Evolutionary conservation across 805 yeast species (phyloP).

Genomic region (Candida endomychidarum): DNA sequence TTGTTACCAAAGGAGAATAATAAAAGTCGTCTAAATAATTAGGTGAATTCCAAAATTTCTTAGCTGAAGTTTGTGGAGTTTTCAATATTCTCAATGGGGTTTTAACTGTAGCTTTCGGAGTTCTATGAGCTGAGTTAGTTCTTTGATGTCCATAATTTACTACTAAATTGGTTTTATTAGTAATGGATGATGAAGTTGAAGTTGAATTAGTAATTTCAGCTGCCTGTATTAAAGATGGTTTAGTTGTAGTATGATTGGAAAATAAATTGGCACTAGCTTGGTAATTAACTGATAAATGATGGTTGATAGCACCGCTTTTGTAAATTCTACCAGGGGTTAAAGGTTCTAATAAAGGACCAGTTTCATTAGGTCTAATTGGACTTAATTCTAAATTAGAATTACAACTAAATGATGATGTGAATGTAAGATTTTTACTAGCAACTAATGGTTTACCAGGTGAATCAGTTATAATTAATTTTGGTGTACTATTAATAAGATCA

Average conservation of each 20-base stretch:
- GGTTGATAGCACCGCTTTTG: slow-evolving; percentile 17
- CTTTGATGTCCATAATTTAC: slow-evolving; percentile 10
- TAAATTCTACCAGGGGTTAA: slow-evolving; percentile 48
- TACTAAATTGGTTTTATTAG: slow-evolving; percentile 6
- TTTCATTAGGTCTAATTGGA: slow-evolving; percentile 55
- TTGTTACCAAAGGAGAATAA: slow-evolving; percentile 40
- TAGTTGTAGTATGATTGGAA: slow-evolving; percentile 1
- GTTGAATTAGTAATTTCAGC: neutral
- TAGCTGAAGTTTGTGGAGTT: slow-evolving; percentile 45
- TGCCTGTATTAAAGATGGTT: slow-evolving; percentile 2
- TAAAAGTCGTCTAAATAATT: slow-evolving; percentile 67
- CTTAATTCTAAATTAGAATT: slow-evolving; percentile 63
- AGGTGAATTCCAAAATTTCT: slow-evolving; percentile 65
- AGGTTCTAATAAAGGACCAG: slow-evolving; percentile 68
- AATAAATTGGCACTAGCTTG: slow-evolving; percentile 8
- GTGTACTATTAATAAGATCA: slow-evolving; percentile 17
- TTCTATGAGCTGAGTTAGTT: slow-evolving; percentile 18
- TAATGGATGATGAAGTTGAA: neutral
- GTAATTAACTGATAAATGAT: slow-evolving; percentile 14
- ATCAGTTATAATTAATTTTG: slow-evolving; percentile 26
- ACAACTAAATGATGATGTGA: slow-evolving; percentile 67
- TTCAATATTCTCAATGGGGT: slow-evolving; percentile 38
- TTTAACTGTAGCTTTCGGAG: slow-evolving; percentile 33
- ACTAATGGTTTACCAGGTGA: slow-evolving; percentile 42
- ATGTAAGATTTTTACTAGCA: slow-evolving; percentile 46